Percentiles rank a stretch among this genome's conserved stretches.
Evolutionary conservation across 345 rosid species (phyloP).

Genomic region (Populus pruinosa): DNA sequence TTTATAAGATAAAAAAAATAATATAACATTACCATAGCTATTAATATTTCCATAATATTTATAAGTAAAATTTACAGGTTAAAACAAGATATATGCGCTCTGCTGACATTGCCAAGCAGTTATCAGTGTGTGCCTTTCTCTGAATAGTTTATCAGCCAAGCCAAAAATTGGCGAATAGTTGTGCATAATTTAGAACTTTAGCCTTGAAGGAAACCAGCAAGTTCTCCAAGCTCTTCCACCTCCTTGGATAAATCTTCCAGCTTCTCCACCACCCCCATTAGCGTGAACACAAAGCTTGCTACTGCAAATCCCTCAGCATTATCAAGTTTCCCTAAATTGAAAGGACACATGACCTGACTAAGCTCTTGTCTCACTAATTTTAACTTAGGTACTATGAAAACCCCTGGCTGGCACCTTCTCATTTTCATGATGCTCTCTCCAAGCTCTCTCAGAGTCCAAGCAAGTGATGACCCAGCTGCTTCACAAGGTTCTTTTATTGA

Average conservation of each 20-base stretch:
- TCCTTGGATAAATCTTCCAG: constrained; percentile 49
- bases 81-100: no score
- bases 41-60: no score
- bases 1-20: no score
- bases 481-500: constrained; percentile 44
- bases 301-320: constrained; percentile 36
- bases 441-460: constrained; percentile 47
- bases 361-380: constrained; percentile 43
- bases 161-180: not conserved
- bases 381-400: constrained; percentile 34
- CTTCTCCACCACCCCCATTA: constrained; percentile 47
- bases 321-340: constrained; percentile 12
- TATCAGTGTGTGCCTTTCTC: no score
- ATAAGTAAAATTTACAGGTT: no score
- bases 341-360: constrained; percentile 16
- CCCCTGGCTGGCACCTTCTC: constrained; percentile 39
- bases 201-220: constrained; percentile 33
- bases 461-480: constrained; percentile 32
- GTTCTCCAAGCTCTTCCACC: constrained; percentile 53
- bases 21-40: no score
- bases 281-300: constrained; percentile 43
- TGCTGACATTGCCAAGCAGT: no score
- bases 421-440: constrained; percentile 51
- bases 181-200: not conserved
- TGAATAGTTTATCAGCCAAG: not conserved